phyloP scores from a whole-genome alignment of 148 eudicot genomes.

The Cornus florida region DNA sequence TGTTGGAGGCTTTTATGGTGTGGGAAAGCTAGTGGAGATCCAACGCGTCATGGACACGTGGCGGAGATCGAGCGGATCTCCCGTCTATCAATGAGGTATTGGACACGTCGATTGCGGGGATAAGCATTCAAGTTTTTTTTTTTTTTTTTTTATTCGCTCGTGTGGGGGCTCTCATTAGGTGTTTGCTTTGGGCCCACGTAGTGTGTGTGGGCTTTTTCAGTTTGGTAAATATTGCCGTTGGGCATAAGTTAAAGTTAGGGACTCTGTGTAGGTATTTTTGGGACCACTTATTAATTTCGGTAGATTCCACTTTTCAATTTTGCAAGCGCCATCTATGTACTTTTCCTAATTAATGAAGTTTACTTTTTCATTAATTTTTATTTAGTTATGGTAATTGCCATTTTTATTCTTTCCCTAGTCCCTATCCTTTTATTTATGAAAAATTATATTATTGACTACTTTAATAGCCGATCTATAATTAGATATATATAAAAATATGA shows the following conservation, averaged over 20 bases:
- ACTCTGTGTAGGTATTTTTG: background rate
- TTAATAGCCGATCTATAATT: too few relatives aligned
- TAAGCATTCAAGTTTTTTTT: background rate
- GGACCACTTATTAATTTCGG: background rate
- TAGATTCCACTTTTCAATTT: too few relatives aligned
- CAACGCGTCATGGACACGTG: conserved; percentile 23
- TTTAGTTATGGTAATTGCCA: too few relatives aligned
- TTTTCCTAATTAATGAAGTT: too few relatives aligned
- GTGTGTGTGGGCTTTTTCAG: background rate
- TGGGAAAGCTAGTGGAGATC: conserved; percentile 6
- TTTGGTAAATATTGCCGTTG: background rate
- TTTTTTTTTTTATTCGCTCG: too few relatives aligned
- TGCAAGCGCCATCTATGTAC: too few relatives aligned
- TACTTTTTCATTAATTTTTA: too few relatives aligned
- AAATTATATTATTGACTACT: too few relatives aligned
- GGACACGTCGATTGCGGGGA: conserved; percentile 12
- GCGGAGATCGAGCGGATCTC: background rate
- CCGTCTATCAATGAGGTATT: background rate
- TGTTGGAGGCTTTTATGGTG: background rate
- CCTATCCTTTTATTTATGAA: too few relatives aligned
- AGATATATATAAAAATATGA: too few relatives aligned
- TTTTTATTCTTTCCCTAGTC: too few relatives aligned
- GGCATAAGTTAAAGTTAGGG: background rate
- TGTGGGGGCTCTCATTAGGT: background rate
- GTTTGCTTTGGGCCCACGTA: background rate